A percentile compares a stretch with the other conserved stretches of the same genome.
Evolutionary conservation across 202 grass and related monocot genomes (phyloP).

Genomic region (Eragrostis tef): DNA sequence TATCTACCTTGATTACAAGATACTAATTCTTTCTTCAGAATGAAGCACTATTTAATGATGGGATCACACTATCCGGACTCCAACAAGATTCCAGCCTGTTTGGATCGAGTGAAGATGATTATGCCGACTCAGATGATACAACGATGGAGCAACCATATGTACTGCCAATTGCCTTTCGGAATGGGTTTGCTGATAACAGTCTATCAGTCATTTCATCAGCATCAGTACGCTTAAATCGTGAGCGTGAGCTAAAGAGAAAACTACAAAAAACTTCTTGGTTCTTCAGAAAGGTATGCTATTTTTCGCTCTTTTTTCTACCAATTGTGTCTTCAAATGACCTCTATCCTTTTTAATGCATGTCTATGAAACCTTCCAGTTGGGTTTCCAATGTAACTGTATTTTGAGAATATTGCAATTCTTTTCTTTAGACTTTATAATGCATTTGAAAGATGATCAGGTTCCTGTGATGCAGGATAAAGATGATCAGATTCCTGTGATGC

Average conservation of each 20-base stretch:
- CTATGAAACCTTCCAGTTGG: neutral
- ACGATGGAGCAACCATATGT: slow-evolving; percentile 30
- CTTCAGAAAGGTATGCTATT: slow-evolving; percentile 50
- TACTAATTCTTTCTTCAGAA: slow-evolving; percentile 49
- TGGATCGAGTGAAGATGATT: slow-evolving; percentile 72
- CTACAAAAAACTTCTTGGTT: slow-evolving; percentile 53
- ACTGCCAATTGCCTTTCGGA: slow-evolving; percentile 21
- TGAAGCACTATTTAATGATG: slow-evolving; percentile 65
- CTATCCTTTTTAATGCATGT: neutral
- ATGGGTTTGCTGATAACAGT: slow-evolving; percentile 22
- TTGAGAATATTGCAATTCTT: neutral
- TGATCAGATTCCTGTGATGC: slow-evolving; percentile 32
- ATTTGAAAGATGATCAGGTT: slow-evolving; percentile 3
- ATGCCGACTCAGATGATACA: slow-evolving; percentile 63
- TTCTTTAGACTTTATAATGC: neutral
- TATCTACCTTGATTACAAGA: neutral
- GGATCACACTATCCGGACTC: slow-evolving; percentile 54
- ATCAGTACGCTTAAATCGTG: slow-evolving; percentile 48
- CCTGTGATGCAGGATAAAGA: slow-evolving; percentile 50
- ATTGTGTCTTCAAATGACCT: neutral
- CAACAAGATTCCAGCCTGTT: slow-evolving; percentile 50
- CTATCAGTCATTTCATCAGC: slow-evolving; percentile 35
- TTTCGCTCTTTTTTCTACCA: neutral
- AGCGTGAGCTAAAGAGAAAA: slow-evolving; percentile 54
- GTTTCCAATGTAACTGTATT: neutral